Base-by-base conservation (phyloP, 2,329 filamentous ascomycete species). In the Leptosphaerulina australis region DNA sequence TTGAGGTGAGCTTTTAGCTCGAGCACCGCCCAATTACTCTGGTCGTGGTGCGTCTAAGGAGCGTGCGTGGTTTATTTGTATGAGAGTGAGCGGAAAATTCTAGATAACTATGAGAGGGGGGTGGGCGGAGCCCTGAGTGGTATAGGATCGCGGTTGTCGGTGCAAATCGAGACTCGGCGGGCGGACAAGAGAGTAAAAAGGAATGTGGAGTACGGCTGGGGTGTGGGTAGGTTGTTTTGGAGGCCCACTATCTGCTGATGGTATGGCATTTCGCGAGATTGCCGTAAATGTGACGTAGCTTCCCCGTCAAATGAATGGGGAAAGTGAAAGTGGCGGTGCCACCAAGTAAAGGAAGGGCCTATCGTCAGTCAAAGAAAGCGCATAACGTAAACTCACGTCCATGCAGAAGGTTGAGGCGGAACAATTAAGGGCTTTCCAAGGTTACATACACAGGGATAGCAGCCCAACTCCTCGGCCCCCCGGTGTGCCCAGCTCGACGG, bases 141-240 rank as follows among this genome's bases (percentile, higher is more conserved):
- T 44, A 46, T 18, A 50, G 49, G 62, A 68, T 63, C 53, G 63
- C 44, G 53, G 53, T 26, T 36, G 37, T 18, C 43, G 54, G 59
- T 66, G 64, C 50, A 56, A 58, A 64, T 67, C 56, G 63, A 56
- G 45, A 21, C 46, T 58, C 55, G 55, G 57, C 56, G 55, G 48
- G 59, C 53, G 48, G 37, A 37, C 40, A 22, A 31, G 48, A 20
- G 31, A 20, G 41, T 37, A 25, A 51, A 41, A 56, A 55, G 55
- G 52, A 56, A 56, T 62, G 64, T 59, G 57, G 61, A 59, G 55
- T 15, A 37, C 39, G 48, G 54, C 57, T 52, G 61, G 61, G 54
- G 55, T 55, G 17, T 41, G 34, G 26, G 44, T 28, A 24, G 8
- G 48, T 11, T 41, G 30, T 31, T 41, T 25, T 43, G 34, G 39